Conservation (phyloP, 805 yeast species). For the Wickerhamomyces bovis region DNA sequence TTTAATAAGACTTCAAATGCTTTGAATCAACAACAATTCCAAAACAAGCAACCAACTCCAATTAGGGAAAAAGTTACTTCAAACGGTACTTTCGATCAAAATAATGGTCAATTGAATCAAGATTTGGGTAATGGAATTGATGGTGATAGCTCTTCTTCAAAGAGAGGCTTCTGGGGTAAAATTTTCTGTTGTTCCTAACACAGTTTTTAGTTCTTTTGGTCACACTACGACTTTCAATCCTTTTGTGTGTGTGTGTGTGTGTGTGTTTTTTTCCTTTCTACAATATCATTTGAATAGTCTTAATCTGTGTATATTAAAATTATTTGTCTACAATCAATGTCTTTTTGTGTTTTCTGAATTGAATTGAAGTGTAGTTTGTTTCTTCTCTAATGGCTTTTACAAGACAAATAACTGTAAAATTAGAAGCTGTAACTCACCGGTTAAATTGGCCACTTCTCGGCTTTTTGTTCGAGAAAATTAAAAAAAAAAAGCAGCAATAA, state of each 20-base stretch:
- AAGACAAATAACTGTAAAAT: too few relatives aligned
- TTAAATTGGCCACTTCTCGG: too few relatives aligned
- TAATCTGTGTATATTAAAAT: neutral
- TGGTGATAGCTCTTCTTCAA: slow-evolving; percentile 12
- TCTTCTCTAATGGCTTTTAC: too few relatives aligned
- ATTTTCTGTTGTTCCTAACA: slow-evolving; percentile 18
- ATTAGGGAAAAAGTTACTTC: slow-evolving; percentile 24
- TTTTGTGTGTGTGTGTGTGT: too few relatives aligned
- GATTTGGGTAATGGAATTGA: slow-evolving; percentile 8
- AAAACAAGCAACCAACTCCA: slow-evolving; percentile 26
- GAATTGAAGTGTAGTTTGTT: too few relatives aligned
- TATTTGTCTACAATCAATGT: neutral
- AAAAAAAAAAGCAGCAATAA: too few relatives aligned
- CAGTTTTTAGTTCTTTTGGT: neutral
- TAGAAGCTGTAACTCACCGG: too few relatives aligned
- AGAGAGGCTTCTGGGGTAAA: slow-evolving; percentile 22
- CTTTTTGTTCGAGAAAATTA: too few relatives aligned
- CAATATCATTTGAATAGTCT: too few relatives aligned
- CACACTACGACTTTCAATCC: neutral
- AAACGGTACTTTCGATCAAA: slow-evolving; percentile 13
- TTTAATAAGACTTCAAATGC: slow-evolving; percentile 18
- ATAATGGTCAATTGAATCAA: slow-evolving; percentile 11
- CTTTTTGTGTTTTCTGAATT: neutral
- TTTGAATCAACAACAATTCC: slow-evolving; percentile 24
- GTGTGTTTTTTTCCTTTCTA: too few relatives aligned